Base-by-base conservation (phyloP, 139 green algal species). In the Marvania coccoides region DNA sequence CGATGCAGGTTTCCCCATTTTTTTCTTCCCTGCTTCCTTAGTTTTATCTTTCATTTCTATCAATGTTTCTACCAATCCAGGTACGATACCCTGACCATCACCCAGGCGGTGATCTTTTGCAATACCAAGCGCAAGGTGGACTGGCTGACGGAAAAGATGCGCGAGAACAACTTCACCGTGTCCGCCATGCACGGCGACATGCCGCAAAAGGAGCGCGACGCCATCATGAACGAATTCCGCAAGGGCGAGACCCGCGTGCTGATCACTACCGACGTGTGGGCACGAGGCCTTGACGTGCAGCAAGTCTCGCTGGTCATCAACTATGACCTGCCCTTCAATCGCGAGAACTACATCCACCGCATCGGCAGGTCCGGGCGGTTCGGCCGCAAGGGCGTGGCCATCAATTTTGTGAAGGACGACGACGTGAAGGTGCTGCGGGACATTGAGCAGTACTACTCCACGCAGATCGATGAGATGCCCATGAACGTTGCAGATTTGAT, bases 301-400 rank as follows among this genome's bases (percentile, higher is more conserved):
- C 91, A 98, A 77, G 93, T 99, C 58, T 98, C 91, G 1, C 80
- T 99, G 68, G 95, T 99, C 42, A 98, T 99, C 84, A 99, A 99
- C 86, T 99, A 99, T 61, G 95, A 99, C 80, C 83, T 99, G 58
- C 95, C 95, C 68, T 94, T 94, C 84, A 96, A 88, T 67, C 86
- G 95, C 70, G 95, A 99, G 85, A 78, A 95, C 13, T 99, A 99
- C 87, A 97, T 99, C 69, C 95, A 99, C 75, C 81, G 95, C 65
- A 99, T 99, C 70, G 95, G 95, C 34, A 85, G 94, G 39, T 95
- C 83, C 6, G 90, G 91, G 0, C 80, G 90, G 26, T 96, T 91
- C 62, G 94, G 94, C 6, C 87, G 94, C 67, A 99, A 99, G 90
- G 91, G 91, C 81, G 94, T 98, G 66, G 94, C 94, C 62, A 98